Conservation (phyloP, 768 basidiomycete species). For the Boletus bicolor region DNA sequence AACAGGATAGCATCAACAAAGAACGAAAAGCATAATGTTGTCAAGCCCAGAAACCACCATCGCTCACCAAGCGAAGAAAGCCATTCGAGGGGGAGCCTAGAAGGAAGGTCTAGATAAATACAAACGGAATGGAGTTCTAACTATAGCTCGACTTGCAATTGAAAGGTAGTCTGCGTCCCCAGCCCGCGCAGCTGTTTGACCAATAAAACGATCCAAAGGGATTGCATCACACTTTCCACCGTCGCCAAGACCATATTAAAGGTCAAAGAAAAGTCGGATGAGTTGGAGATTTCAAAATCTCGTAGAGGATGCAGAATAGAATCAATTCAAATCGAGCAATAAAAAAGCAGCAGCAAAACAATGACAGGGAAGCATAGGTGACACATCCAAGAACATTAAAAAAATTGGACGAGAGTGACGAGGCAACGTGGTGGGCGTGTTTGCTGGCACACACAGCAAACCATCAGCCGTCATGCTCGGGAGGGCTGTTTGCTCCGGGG, state of each 20-base stretch:
- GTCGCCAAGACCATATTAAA: conserved; percentile 25
- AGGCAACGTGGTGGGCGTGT: background rate
- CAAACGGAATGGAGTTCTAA: background rate
- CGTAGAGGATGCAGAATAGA: conserved; percentile 24
- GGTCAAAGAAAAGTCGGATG: conserved; percentile 30
- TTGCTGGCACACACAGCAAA: background rate
- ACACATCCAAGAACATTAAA: conserved; percentile 13
- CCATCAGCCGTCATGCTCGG: conserved; percentile 24
- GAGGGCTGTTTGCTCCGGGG: conserved; percentile 21
- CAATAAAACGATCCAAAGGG: conserved; percentile 28
- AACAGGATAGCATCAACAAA: conserved; percentile 2
- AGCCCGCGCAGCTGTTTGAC: conserved; percentile 27
- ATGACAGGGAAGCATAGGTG: conserved; percentile 5
- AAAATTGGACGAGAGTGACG: conserved; percentile 6
- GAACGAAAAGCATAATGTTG: conserved; percentile 5
- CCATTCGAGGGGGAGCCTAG: background rate
- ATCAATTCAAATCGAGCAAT: conserved; percentile 22
- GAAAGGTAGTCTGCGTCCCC: conserved; percentile 19
- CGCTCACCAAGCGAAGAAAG: background rate
- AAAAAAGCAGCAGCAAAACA: background rate
- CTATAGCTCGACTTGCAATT: conserved; percentile 14
- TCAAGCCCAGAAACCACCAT: background rate
- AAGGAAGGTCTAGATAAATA: background rate
- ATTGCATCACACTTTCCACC: conserved; percentile 15
- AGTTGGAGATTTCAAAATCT: conserved; percentile 16